A percentile compares a stretch with the other conserved stretches of the same genome.
These are phyloP conservation scores for Sarocladium strictum DNA, from an alignment of 2,329 filamentous ascomycete species.

Conservation along the genomic window DNA sequence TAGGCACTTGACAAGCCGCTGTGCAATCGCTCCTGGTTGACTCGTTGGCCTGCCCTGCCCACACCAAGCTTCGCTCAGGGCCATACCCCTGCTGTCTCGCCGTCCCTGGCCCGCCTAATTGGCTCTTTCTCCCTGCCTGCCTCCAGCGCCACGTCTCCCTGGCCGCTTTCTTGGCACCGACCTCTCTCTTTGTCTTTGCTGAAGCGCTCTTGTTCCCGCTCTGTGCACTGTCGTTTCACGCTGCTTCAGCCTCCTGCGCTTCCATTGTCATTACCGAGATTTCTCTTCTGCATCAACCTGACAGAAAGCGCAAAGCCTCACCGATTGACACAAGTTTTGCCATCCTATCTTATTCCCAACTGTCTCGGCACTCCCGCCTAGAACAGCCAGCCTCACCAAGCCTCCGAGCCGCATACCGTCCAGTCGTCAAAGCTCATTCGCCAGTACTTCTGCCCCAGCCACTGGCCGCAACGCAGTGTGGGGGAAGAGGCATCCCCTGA, in stretches of 20 bases:
- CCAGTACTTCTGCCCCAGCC: conserved; percentile 3
- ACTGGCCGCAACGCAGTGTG: conserved; percentile 7
- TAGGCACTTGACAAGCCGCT: not conserved
- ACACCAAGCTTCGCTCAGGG: conserved; percentile 6
- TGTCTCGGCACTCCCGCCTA: not conserved
- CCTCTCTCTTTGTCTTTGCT: not conserved
- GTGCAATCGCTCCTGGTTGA: not conserved
- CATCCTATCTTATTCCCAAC: not conserved
- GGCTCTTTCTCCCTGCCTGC: not conserved
- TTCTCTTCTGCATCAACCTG: not conserved
- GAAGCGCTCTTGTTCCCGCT: not conserved
- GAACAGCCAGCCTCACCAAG: not conserved
- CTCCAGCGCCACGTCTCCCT: not conserved
- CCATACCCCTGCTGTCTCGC: not conserved
- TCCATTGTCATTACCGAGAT: not conserved
- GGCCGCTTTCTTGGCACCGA: not conserved
- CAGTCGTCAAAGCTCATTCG: not conserved
- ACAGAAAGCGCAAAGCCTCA: not conserved
- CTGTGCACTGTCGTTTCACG: not conserved
- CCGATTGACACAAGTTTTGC: not conserved
- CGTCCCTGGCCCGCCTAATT: conserved; percentile 9
- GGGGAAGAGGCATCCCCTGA: conserved; percentile 10
- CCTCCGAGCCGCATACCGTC: conserved; percentile 4
- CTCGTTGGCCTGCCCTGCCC: conserved; percentile 1
- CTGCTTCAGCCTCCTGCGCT: conserved; percentile 4